Percentiles rank a stretch among this genome's conserved stretches.
Evolutionary conservation across 2,329 filamentous ascomycete species (phyloP).

Genomic region (Fusarium burgessii): DNA sequence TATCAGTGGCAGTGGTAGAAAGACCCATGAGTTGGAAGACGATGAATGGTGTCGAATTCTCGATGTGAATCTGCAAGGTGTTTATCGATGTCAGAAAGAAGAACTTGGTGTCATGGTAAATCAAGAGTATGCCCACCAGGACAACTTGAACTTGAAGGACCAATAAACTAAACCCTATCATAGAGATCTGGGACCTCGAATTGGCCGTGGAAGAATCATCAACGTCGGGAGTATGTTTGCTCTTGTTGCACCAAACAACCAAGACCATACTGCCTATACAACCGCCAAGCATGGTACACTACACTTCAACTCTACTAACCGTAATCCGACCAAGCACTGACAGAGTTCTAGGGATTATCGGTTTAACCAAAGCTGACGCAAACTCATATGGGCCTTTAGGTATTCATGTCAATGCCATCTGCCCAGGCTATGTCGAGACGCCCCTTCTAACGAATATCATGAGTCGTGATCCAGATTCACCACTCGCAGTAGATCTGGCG

Average conservation of each 20-base stretch:
- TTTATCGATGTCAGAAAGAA: conserved; percentile 68
- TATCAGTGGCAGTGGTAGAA: conserved; percentile 55
- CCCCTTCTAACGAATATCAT: conserved; percentile 51
- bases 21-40: conserved; percentile 60
- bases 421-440: conserved; percentile 63
- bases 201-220: conserved; percentile 64
- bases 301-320: not conserved
- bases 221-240: conserved; percentile 67
- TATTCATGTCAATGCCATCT: conserved; percentile 72
- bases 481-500: conserved; percentile 54
- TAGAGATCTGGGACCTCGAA: conserved; percentile 52
- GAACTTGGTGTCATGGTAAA: conserved; percentile 64
- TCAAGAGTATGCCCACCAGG: conserved; percentile 54
- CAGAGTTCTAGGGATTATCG: conserved; percentile 54
- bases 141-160: not conserved
- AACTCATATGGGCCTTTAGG: conserved; percentile 62
- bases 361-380: conserved; percentile 66
- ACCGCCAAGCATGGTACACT: conserved; percentile 63
- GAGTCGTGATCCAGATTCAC: conserved; percentile 42
- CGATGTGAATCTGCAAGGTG: conserved; percentile 65
- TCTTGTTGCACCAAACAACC: conserved; percentile 54
- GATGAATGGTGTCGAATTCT: conserved; percentile 64
- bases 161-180: too few species aligned
- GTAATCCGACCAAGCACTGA: not conserved
- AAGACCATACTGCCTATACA: conserved; percentile 60